These are phyloP conservation scores for Hymenochaete sp. DNA, from an alignment of 1,284 basidiomycete genomes.

Conservation along the genomic window DNA sequence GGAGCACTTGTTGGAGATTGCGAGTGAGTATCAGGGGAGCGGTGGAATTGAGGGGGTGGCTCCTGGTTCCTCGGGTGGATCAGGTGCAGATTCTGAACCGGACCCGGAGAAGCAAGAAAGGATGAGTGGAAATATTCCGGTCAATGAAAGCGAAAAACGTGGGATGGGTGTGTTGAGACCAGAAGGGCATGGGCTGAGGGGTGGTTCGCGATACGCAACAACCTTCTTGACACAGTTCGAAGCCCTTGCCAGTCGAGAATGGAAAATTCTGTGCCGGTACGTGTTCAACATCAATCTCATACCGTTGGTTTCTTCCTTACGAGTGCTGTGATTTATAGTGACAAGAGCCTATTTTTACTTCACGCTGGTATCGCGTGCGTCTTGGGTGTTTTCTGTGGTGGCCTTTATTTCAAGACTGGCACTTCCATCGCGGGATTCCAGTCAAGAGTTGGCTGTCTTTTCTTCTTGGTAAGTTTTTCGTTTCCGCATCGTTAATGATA, in stretches of 20 bases:
- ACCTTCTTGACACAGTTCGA: slow-evolving; percentile 85
- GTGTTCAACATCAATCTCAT: slow-evolving; percentile 18
- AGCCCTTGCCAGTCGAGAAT: slow-evolving; percentile 70
- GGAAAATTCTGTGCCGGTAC: slow-evolving; percentile 69
- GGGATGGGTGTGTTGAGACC: slow-evolving; percentile 1
- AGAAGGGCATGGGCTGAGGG: not conserved
- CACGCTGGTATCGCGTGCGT: slow-evolving; percentile 63
- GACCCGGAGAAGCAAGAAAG: slow-evolving; percentile 1
- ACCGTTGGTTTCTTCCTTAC: not conserved
- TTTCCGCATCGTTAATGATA: not conserved
- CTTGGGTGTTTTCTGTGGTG: slow-evolving; percentile 77
- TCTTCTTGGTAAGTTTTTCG: slow-evolving; percentile 63
- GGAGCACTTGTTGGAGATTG: slow-evolving; percentile 81
- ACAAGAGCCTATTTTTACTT: slow-evolving; percentile 73
- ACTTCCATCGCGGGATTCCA: slow-evolving; percentile 86
- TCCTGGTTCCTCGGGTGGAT: no score
- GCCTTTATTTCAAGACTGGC: slow-evolving; percentile 74
- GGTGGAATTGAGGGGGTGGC: no score
- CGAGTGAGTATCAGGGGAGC: slow-evolving; percentile 57
- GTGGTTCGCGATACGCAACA: slow-evolving; percentile 40
- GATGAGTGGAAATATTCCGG: no score
- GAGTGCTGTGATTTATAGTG: slow-evolving; percentile 36
- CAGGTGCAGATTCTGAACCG: slow-evolving; percentile 27
- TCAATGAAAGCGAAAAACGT: not conserved
- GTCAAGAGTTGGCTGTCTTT: slow-evolving; percentile 80